Base-by-base conservation (phyloP, 345 rosid genomes). In the Angophora floribunda region DNA sequence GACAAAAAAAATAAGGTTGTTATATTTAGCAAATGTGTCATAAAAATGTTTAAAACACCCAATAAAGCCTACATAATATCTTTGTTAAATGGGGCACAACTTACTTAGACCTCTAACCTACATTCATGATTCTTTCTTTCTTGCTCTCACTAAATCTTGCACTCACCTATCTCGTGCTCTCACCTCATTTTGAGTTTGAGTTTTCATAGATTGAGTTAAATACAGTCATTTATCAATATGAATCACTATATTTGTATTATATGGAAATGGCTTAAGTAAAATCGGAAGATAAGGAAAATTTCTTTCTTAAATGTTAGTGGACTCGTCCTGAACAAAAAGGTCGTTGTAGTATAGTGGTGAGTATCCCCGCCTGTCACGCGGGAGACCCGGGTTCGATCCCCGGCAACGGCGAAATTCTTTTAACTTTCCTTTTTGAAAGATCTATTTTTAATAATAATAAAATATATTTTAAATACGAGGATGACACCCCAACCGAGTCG, bases 331-430 rank as follows among this genome's bases (percentile, higher is more conserved):
- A 36, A 36, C 32, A 61, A 2, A 15, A 1, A 0, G 1, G 97
- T 95, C 93, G 97, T 95, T 95, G 98, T 96, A 95, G 95, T 96
- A 94, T 95, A 92, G 97, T 96, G 99, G 97, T 95, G 15, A 95
- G 98, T 95, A 96, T 96, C 92, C 93, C 94, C 93, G 98, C 95
- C 97, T 94, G 96, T 95, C 98, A 95, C 97, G 93, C 95, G 96
- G 96, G 94, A 87, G 97, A 95, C 97, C 97, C 95, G 96, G 96
- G 97, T 95, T 96, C 97, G 99, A 96, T 95, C 95, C 95, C 98
- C 97, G 96, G 99, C 97, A 94, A 92, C 95, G 97, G 97, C 95
- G 97, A 41, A 22, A 17, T 47, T 44, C 14, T 1, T 1, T 24
- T 36, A 2, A 36, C 36, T 14, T 17, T 28, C 63, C 13, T 5